Percentiles rank a stretch among this genome's conserved stretches.
Conservation (phyloP, 371 early-diverging fungal species). For the Paraphysoderma sedebokerense region DNA sequence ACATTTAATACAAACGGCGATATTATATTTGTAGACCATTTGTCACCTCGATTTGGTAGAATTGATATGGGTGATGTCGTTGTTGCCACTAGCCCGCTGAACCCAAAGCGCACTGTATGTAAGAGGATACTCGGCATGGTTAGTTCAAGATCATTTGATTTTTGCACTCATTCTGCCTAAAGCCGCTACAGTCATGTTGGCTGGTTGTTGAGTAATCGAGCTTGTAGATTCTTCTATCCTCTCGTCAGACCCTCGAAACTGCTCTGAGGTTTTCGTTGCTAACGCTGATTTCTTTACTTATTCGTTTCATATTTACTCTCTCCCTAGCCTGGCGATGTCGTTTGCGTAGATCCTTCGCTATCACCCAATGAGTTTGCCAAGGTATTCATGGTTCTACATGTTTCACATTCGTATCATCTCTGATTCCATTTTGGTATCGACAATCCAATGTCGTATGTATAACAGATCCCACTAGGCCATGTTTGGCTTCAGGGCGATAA, state of each 20-base stretch:
- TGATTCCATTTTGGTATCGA: too few species aligned
- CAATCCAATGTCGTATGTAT: too few species aligned
- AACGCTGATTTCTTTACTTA: not conserved
- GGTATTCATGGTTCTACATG: too few species aligned
- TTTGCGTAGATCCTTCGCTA: conserved; percentile 41
- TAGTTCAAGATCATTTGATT: conserved; percentile 4
- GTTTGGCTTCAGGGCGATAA: conserved; percentile 62
- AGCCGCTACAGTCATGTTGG: too few species aligned
- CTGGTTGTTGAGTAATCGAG: too few species aligned
- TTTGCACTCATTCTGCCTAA: too few species aligned
- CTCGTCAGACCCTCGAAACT: too few species aligned
- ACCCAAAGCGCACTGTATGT: conserved; percentile 41
- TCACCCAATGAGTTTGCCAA: not conserved
- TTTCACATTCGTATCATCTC: too few species aligned
- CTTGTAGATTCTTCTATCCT: too few species aligned
- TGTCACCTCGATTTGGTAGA: conserved; percentile 30
- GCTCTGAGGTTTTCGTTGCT: too few species aligned
- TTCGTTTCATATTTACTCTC: not conserved
- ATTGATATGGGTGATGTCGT: conserved; percentile 54
- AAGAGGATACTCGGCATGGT: conserved; percentile 65
- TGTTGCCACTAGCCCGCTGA: conserved; percentile 42
- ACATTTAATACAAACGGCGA: conserved; percentile 51
- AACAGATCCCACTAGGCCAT: conserved; percentile 20
- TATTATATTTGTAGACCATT: conserved; percentile 41
- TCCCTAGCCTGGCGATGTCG: conserved; percentile 44